Conservation (phyloP, 331 rosid species). For the Pyrus hybrid region DNA sequence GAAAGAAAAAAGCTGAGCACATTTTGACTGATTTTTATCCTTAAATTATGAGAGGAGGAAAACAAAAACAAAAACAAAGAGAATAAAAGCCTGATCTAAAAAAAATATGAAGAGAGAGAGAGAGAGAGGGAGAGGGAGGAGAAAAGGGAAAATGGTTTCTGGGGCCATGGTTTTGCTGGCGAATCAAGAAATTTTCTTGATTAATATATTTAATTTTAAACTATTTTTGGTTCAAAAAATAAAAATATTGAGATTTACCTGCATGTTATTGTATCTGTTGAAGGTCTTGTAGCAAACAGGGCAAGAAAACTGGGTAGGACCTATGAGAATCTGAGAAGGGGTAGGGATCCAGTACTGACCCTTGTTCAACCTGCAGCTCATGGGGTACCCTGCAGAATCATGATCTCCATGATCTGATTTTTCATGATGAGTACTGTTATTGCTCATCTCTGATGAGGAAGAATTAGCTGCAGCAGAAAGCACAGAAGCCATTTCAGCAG, state of each 20-base stretch:
- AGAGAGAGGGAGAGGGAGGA: not conserved
- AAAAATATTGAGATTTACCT: constrained; percentile 27
- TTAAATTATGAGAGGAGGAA: not conserved
- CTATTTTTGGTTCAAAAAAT: no score
- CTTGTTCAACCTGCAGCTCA: constrained; percentile 52
- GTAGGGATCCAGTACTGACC: constrained; percentile 99
- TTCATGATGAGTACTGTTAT: not conserved
- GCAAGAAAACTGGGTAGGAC: constrained; percentile 96
- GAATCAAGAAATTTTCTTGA: not conserved
- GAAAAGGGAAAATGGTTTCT: not conserved
- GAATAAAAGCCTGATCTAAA: not conserved
- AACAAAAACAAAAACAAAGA: not conserved
- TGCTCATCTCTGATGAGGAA: constrained; percentile 44
- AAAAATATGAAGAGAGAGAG: not conserved
- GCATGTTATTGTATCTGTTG: constrained; percentile 99
- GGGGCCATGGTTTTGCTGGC: not conserved
- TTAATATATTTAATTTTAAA: not conserved
- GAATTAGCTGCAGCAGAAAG: constrained; percentile 32
- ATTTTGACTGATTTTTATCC: not conserved
- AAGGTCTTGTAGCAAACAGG: constrained; percentile 97
- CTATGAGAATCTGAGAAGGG: constrained; percentile 97
- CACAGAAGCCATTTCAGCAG: constrained; percentile 71
- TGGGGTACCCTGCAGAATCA: constrained; percentile 33
- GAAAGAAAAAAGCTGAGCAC: not conserved
- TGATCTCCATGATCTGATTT: constrained; percentile 9